A percentile compares a stretch with the other conserved stretches of the same genome.
These are phyloP conservation scores for Nannochloropsis gaditana DNA, from an alignment of 108 stramenopile species.

Conservation along the genomic window DNA sequence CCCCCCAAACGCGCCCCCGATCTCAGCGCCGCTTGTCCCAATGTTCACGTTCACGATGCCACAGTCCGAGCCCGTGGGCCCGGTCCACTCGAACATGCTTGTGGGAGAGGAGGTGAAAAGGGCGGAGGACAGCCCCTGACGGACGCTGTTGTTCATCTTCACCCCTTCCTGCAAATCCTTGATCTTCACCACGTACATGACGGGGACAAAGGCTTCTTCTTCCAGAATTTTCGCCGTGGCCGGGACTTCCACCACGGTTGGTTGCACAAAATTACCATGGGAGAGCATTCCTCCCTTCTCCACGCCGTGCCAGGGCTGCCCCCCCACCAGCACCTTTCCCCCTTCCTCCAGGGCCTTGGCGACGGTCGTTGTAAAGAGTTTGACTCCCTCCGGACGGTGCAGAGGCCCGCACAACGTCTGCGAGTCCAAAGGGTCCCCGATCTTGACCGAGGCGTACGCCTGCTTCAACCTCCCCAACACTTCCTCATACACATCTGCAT, in stretches of 20 bases:
- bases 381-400: slow-evolving; percentile 33
- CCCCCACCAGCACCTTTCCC: slow-evolving; percentile 25
- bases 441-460: slow-evolving; percentile 33
- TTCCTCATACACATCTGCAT: slow-evolving; percentile 50
- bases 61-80: slow-evolving; percentile 42
- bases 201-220: slow-evolving; percentile 51
- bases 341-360: slow-evolving; percentile 37
- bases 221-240: slow-evolving; percentile 35
- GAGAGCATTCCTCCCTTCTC: slow-evolving; percentile 12
- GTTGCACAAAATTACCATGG: slow-evolving; percentile 45
- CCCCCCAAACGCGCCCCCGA: slow-evolving; percentile 52
- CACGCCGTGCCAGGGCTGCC: slow-evolving; percentile 11
- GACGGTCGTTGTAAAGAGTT: slow-evolving; percentile 18
- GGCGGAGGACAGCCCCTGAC: slow-evolving; percentile 45
- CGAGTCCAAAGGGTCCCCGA: slow-evolving; percentile 47
- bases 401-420: slow-evolving; percentile 47
- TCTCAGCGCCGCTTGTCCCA: slow-evolving; percentile 48
- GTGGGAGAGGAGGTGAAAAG: slow-evolving; percentile 46
- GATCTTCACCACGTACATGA: slow-evolving; percentile 46
- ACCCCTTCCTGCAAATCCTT: slow-evolving; percentile 45
- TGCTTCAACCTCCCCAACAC: slow-evolving; percentile 32
- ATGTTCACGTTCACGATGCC: slow-evolving; percentile 52
- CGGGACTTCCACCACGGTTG: slow-evolving; percentile 41
- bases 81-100: slow-evolving; percentile 49
- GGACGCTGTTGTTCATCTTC: slow-evolving; percentile 41